Base-by-base conservation (phyloP, 768 basidiomycete genomes). In the Tylopilus sp. region DNA sequence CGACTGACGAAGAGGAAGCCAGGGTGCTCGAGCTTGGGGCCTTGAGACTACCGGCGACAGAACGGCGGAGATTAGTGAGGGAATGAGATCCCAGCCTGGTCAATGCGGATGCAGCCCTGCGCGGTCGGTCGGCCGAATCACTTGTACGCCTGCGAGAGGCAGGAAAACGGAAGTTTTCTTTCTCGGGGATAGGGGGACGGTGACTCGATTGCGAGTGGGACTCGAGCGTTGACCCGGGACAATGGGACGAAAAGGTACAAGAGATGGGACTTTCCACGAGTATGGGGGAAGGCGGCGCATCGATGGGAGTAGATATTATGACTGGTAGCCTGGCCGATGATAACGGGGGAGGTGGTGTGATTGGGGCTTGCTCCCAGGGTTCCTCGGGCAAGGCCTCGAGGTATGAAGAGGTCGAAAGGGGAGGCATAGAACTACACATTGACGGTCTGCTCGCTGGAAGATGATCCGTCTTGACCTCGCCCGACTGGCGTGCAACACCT, bases 21-120 rank as follows among this genome's bases (percentile, higher is more conserved):
- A 63, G 52, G 13, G 60, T 58, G 24, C 38, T 56, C 3, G 59
- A 58, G 33, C 59, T 70, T 45, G 60, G 57, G 8, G 38, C 38
- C 45, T 24, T 21, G 42, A 71, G 53, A 6, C 59, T 72, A 28
- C 75, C 75, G 6, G 72, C 67, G 4, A 78, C 63, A 0, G 78
- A 75, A 38, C 78, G 76, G 25, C 78, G 74, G 17, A 82, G 65
- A 59, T 76, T 79, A 42, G 68, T 65, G 30, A 80, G 59, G 6
- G 78, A 78, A 13, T 66, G 62, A 4, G 74, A 63, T 9, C 75
- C 64, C 4, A 74, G 58, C 24, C 55, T 66, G 14, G 70, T 64
- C 1, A 71, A 53, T 0, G 63, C 30, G 4, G 53, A 28, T 17
- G 49, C 29, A 0, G 14, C 21, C 34, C 14, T 55, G 43, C 53